Evolutionary conservation across 2,329 filamentous ascomycete genomes (phyloP), one percentile per base, ranked within the genome.

Genomic region (Cladosporium phlei): DNA sequence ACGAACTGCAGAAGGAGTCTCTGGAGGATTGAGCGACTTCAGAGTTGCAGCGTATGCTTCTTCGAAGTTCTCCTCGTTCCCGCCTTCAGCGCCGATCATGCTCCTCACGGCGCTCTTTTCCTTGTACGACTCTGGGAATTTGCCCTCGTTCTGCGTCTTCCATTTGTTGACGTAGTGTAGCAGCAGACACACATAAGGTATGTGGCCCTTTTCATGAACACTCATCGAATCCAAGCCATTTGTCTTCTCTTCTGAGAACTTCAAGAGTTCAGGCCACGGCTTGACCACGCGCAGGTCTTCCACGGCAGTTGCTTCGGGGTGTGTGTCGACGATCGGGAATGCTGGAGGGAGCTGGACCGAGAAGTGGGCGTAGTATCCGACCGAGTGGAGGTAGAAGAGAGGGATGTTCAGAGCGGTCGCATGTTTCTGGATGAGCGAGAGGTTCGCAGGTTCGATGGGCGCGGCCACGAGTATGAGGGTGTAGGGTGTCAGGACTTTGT

Each of bases 321-420:
- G 93, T 34, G 93, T 97, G 63, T 98, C 91, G 52, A 98, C 86
- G 48, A 98, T 86, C 4, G 91, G 89, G 58, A 94, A 95, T 21
- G 83, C 80, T n/a, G 80, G 74, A 8, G 87, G 85, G 21, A 95
- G 72, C 55, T 79, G 75, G 21, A 94, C 74, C n/a, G 82, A 85
- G 65, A 97, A 95, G 55, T 86, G 87, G 2, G 88, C 86, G 67
- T 93, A 95, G 70, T 95, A 96, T 21, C 93, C 93, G 30, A 86
- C 78, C n/a, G 85, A 95, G 63, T 95, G 88, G 34, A 93, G 78
- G 54, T 89, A 83, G 48, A 97, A 77, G 11, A 90, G 70, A 0
- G 93, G 89, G 14, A 86, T 85, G 39, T 79, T 75, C 45, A 83
- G 71, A 25, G 77, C 64, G 35, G 66, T 66, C 35, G 77, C 72